A percentile compares a stretch with the other conserved stretches of the same genome.
phyloP scores from a whole-genome alignment of 2,329 filamentous ascomycete genomes.

The Fusarium burgessii region DNA sequence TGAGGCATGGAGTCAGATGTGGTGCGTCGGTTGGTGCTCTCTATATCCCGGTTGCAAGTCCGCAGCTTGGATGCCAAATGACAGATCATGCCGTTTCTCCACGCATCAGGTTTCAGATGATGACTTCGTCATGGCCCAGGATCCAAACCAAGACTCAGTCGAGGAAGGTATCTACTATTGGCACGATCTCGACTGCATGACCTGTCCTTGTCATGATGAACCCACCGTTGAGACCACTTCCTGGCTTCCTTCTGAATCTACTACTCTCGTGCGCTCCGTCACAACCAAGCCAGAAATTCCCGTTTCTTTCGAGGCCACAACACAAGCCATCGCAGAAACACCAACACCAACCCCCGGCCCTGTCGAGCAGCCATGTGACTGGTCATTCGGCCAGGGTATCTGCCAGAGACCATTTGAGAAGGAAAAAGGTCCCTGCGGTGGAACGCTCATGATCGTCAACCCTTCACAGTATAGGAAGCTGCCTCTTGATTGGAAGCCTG shows the following conservation, averaged over 20 bases:
- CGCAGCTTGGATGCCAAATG: background rate
- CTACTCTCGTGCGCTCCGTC: background rate
- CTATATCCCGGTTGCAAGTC: slow-evolving; percentile 6
- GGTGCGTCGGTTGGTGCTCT: slow-evolving; percentile 17
- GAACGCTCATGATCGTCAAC: background rate
- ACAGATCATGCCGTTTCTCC: slow-evolving; percentile 4
- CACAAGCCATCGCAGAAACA: background rate
- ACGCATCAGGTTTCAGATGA: slow-evolving; percentile 1
- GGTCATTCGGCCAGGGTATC: background rate
- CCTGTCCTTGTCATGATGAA: slow-evolving; percentile 2
- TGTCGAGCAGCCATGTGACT: background rate
- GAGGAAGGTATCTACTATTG: slow-evolving; percentile 10
- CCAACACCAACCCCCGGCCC: background rate
- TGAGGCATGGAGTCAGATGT: slow-evolving; percentile 7
- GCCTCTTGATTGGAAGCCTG: background rate
- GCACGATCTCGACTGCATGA: slow-evolving; percentile 12
- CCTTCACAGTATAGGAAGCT: background rate
- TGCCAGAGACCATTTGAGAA: background rate
- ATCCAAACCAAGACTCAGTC: slow-evolving; percentile 2
- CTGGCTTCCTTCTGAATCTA: background rate
- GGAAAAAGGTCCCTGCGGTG: background rate
- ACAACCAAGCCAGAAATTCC: background rate
- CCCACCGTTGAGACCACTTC: background rate
- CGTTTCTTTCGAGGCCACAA: accelerated
- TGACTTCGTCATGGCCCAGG: slow-evolving; percentile 12